Evolutionary conservation across 192 early-diverging fungal genomes (phyloP), one percentile per base, ranked within the genome.

Genomic region (Coemansia aciculifera): DNA sequence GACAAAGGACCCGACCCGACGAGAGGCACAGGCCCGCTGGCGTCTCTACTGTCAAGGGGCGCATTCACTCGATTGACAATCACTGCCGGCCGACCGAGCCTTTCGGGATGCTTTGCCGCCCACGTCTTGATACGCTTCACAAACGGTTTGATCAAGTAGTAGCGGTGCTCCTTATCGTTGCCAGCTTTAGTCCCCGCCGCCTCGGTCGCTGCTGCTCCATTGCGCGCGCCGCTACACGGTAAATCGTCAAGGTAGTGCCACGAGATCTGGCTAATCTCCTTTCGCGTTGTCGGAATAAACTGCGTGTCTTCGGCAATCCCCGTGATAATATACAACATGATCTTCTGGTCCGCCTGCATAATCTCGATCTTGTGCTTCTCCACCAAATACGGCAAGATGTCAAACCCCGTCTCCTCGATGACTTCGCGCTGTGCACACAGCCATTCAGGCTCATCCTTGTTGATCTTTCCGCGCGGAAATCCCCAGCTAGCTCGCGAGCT

Each of bases 401-500:
- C 94, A 74, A 93, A 99, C 17, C 97, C 97, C 3, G 93, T 96
- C 67, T 99, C 96, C 77, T 99, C 97, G 43, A 90, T 86, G 8
- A 96, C 94, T 82, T 99, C 97, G 60, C 97, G 89, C 66, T 92
- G 87, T 12, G 96, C 96, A 74, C 97, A 99, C 13, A 81, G 83
- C 51, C 86, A 84, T 72, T 96, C 90, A 17, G 87, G 87, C 77
- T 99, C 97, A 72, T 92, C 94, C 79, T 98, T 91, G 78, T 99
- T 99, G 79, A 99, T 99, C 69, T 99, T 99, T 21, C 97, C 97
- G 34, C 95, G 95, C 29, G 97, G 96, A 69, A 98, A 99, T n/a
- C 95, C 95, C 97, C 97, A 99, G 43, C 90, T 90, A 34, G 94
- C 87, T 57, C 87, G 87, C 42, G 90, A 86, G 60, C 90, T 91